Evolutionary conservation across 2,329 filamentous ascomycete species (phyloP).

Genomic region (Fusarium solani-melongenae): DNA sequence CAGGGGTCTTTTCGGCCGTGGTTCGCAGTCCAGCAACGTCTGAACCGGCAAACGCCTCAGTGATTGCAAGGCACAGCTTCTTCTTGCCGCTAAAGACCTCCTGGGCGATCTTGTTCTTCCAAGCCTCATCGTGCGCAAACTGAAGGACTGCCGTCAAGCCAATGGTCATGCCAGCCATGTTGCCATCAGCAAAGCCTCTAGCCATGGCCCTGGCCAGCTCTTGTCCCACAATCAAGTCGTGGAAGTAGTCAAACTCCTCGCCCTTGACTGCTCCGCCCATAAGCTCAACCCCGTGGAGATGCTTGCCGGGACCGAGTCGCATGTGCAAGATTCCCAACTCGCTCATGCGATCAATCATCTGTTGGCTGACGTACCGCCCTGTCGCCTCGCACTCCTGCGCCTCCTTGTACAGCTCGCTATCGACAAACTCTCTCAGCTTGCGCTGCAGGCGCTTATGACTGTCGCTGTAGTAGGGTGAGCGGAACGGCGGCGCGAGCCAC

Average conservation of each 20-base stretch:
- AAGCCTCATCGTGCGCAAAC: slow-evolving; percentile 75
- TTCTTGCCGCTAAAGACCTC: slow-evolving; percentile 84
- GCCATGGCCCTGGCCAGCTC: slow-evolving; percentile 78
- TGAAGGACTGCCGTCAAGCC: slow-evolving; percentile 82
- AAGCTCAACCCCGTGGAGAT: slow-evolving; percentile 77
- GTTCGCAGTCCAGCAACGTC: slow-evolving; percentile 85
- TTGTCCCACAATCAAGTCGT: slow-evolving; percentile 81
- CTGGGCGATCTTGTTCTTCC: slow-evolving; percentile 74
- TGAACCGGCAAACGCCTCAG: slow-evolving; percentile 84
- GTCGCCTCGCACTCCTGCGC: slow-evolving; percentile 80
- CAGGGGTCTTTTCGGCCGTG: slow-evolving; percentile 79
- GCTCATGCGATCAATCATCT: slow-evolving; percentile 83
- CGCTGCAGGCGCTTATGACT: slow-evolving; percentile 76
- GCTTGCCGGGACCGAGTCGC: slow-evolving; percentile 85
- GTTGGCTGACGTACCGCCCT: slow-evolving; percentile 76
- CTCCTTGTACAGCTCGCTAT: slow-evolving; percentile 77
- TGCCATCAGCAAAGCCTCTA: slow-evolving; percentile 86
- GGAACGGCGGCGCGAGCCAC: slow-evolving; percentile 83
- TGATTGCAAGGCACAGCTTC: slow-evolving; percentile 90
- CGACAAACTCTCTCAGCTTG: slow-evolving; percentile 78
- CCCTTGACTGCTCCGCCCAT: slow-evolving; percentile 77
- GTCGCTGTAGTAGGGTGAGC: slow-evolving; percentile 83
- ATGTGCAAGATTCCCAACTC: slow-evolving; percentile 79
- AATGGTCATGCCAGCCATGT: slow-evolving; percentile 89
- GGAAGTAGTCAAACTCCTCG: slow-evolving; percentile 88